Percentiles rank a stretch among this genome's conserved stretches.
These are phyloP conservation scores for Lippia alba DNA, from an alignment of 305 asterid genomes.

Conservation along the genomic window DNA sequence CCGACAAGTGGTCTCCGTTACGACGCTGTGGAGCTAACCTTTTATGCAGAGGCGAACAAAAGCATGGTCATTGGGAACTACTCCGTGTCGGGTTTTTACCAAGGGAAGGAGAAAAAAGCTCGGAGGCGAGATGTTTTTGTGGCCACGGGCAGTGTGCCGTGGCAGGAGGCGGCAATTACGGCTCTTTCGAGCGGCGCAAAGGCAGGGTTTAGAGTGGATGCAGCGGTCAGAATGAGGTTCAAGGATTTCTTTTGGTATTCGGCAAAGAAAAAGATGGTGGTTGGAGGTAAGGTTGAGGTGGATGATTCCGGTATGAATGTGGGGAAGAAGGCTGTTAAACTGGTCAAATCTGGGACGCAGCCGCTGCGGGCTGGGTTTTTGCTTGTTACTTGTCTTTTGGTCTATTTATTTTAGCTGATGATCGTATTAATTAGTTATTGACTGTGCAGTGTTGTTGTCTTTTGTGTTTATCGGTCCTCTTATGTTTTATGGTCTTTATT, in stretches of 20 bases:
- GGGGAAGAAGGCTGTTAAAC: neutral
- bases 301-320: constrained; percentile 13
- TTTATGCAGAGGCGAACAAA: neutral
- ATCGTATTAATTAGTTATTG: too few species aligned
- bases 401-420: too few species aligned
- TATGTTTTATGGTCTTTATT: too few species aligned
- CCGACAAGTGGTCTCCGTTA: neutral
- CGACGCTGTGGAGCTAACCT: neutral
- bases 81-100: constrained; percentile 5
- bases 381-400: too few species aligned
- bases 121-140: neutral
- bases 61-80: neutral
- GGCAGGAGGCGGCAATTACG: constrained; percentile 7
- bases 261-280: neutral
- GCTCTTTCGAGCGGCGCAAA: neutral
- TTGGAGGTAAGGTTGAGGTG: neutral
- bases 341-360: neutral
- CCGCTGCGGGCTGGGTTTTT: neutral
- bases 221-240: neutral
- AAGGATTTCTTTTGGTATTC: constrained; percentile 3
- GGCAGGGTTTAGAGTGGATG: constrained; percentile 13
- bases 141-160: neutral
- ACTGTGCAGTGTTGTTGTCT: too few species aligned
- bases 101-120: constrained; percentile 8
- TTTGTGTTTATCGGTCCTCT: too few species aligned